Evolutionary conservation across 331 rosid species (phyloP).

Genomic region (Arachis monticola): DNA sequence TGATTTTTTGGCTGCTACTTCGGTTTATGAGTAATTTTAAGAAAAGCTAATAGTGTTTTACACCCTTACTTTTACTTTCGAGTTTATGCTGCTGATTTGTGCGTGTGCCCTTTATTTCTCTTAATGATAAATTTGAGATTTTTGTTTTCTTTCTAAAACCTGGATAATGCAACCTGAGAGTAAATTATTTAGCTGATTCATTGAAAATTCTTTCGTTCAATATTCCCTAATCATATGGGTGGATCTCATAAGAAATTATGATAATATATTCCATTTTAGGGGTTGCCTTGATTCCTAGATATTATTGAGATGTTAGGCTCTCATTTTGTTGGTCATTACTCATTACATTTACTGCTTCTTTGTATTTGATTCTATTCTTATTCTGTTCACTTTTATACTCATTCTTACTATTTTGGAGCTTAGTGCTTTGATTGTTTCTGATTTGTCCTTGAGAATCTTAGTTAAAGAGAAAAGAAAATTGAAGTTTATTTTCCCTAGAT

Average conservation of each 20-base stretch:
- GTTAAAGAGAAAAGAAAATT: neutral
- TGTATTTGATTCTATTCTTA: conserved; percentile 38
- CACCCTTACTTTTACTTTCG: neutral
- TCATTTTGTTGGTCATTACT: conserved; percentile 29
- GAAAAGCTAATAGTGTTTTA: neutral
- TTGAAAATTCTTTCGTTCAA: neutral
- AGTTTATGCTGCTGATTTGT: conserved; percentile 10
- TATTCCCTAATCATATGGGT: conserved; percentile 34
- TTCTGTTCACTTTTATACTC: neutral
- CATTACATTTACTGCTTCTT: conserved; percentile 19
- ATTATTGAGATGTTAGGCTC: conserved; percentile 38
- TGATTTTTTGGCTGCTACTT: too few relatives aligned
- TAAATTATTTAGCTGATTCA: conserved; percentile 25
- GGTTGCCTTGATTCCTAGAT: conserved; percentile 36
- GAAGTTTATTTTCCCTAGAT: conserved; percentile 14
- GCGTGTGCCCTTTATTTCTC: neutral
- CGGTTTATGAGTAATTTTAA: conserved; percentile 7
- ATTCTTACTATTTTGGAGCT: conserved; percentile 6
- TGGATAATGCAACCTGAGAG: conserved; percentile 2
- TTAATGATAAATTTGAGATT: neutral
- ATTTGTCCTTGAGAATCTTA: conserved; percentile 65
- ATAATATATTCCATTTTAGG: conserved; percentile 34
- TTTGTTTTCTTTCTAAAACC: neutral
- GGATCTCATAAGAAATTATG: conserved; percentile 40
- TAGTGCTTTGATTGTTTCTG: conserved; percentile 62